phyloP scores from a whole-genome alignment of 164 flowering plant genomes.

The Magnolia kwangsiensis region DNA sequence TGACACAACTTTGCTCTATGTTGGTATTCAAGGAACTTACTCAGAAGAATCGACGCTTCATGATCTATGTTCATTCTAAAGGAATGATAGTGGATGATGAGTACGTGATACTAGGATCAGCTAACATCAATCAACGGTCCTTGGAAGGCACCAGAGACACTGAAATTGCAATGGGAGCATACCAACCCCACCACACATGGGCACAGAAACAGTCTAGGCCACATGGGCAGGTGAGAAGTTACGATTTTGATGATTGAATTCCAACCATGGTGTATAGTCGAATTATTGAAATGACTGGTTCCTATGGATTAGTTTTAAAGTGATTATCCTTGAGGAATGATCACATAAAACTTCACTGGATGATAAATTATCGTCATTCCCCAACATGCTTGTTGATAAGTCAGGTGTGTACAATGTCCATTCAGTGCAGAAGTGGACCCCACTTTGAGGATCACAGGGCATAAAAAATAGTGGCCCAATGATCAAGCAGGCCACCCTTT shows the following conservation, averaged over 20 bases:
- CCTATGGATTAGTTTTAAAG: not conserved
- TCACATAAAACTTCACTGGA: too few relatives aligned
- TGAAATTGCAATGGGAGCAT: constrained; percentile 98
- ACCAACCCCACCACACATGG: constrained; percentile 85
- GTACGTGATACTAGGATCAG: constrained; percentile 76
- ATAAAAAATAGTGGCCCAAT: too few relatives aligned
- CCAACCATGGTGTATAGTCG: not conserved
- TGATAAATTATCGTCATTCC: too few relatives aligned
- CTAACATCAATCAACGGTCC: constrained; percentile 90
- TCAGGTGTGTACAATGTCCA: too few relatives aligned
- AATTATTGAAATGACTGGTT: too few relatives aligned
- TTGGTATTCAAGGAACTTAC: constrained; percentile 42
- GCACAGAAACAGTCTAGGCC: constrained; percentile 59
- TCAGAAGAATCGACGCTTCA: constrained; percentile 66
- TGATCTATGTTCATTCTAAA: constrained; percentile 98
- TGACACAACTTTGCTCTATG: not conserved
- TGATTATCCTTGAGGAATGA: not conserved
- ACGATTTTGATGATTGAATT: not conserved
- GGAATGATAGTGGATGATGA: constrained; percentile 98
- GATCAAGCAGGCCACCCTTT: too few relatives aligned
- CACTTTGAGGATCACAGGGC: too few relatives aligned
- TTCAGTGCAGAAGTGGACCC: too few relatives aligned
- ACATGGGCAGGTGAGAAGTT: constrained; percentile 56
- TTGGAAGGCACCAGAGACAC: constrained; percentile 93
- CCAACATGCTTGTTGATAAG: too few relatives aligned